Evolutionary conservation across 2,329 filamentous ascomycete genomes (phyloP).

Genomic region (Fusarium ambrosium): DNA sequence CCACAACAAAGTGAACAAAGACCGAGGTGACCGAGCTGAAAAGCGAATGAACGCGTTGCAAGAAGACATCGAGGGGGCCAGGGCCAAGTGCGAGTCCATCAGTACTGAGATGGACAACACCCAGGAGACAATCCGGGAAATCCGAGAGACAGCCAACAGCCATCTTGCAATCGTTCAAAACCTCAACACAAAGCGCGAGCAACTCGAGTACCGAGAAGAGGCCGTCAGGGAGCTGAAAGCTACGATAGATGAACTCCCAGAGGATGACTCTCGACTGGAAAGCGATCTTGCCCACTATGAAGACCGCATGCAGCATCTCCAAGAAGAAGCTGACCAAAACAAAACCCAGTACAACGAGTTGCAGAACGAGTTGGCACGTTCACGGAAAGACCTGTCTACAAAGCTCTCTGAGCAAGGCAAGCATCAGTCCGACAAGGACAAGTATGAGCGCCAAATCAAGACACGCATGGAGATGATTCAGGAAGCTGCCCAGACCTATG

Average conservation of each 20-base stretch:
- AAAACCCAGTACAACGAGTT: slow-evolving; percentile 76
- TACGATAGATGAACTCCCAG: slow-evolving; percentile 81
- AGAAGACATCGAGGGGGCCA: slow-evolving; percentile 73
- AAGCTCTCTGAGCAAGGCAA: slow-evolving; percentile 79
- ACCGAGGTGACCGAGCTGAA: slow-evolving; percentile 80
- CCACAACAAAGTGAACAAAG: slow-evolving; percentile 86
- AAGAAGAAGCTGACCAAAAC: slow-evolving; percentile 73
- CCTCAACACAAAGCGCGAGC: slow-evolving; percentile 81
- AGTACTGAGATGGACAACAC: slow-evolving; percentile 73
- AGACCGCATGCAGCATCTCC: slow-evolving; percentile 76
- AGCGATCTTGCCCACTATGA: slow-evolving; percentile 82
- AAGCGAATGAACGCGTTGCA: slow-evolving; percentile 75
- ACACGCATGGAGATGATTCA: slow-evolving; percentile 81
- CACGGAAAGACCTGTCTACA: slow-evolving; percentile 61
- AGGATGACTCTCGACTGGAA: slow-evolving; percentile 82
- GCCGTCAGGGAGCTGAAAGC: slow-evolving; percentile 78
- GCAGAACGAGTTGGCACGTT: slow-evolving; percentile 60
- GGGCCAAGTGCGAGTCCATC: slow-evolving; percentile 69
- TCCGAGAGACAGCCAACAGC: slow-evolving; percentile 79
- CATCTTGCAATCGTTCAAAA: slow-evolving; percentile 82
- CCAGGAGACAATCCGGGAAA: slow-evolving; percentile 70
- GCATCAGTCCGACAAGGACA: slow-evolving; percentile 87
- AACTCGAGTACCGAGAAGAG: slow-evolving; percentile 77
- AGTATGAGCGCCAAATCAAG: slow-evolving; percentile 84
- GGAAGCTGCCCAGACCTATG: slow-evolving; percentile 80